phyloP scores from a whole-genome alignment of 768 basidiomycete species.

The Scleroderma citrinum region DNA sequence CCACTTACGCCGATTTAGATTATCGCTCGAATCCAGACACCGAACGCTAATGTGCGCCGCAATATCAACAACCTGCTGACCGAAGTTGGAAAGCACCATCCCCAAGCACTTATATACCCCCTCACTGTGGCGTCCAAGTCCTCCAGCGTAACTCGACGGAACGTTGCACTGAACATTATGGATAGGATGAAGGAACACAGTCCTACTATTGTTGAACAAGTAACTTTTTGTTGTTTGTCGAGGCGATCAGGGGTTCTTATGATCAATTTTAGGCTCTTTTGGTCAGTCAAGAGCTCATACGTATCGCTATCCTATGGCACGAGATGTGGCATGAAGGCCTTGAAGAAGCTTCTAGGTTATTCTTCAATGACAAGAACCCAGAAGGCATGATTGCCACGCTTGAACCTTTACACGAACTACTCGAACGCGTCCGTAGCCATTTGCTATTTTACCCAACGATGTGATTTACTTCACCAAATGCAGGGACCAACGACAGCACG shows the following conservation, averaged over 20 bases:
- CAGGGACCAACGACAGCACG: conserved; percentile 92
- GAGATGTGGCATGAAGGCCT: conserved; percentile 98
- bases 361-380: conserved; percentile 95
- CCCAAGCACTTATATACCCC: conserved; percentile 94
- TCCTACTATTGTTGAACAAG: conserved; percentile 80
- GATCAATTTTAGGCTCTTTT: conserved; percentile 54
- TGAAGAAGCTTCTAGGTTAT: conserved; percentile 93
- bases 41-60: conserved; percentile 76
- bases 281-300: conserved; percentile 91
- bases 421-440: conserved; percentile 64
- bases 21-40: conserved; percentile 97
- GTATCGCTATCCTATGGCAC: conserved; percentile 98
- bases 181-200: conserved; percentile 92
- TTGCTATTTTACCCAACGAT: background rate
- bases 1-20: conserved; percentile 47
- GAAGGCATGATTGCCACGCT: conserved; percentile 94
- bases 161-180: conserved; percentile 84
- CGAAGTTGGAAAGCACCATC: conserved; percentile 94
- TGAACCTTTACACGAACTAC: conserved; percentile 87
- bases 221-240: conserved; percentile 21
- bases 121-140: conserved; percentile 97
- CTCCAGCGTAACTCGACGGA: conserved; percentile 73
- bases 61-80: conserved; percentile 85
- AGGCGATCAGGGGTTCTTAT: conserved; percentile 2
- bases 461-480: conserved; percentile 3